These are phyloP conservation scores for Herpomyces periplanetae DNA, from an alignment of 2,329 filamentous ascomycete species.

Conservation along the genomic window DNA sequence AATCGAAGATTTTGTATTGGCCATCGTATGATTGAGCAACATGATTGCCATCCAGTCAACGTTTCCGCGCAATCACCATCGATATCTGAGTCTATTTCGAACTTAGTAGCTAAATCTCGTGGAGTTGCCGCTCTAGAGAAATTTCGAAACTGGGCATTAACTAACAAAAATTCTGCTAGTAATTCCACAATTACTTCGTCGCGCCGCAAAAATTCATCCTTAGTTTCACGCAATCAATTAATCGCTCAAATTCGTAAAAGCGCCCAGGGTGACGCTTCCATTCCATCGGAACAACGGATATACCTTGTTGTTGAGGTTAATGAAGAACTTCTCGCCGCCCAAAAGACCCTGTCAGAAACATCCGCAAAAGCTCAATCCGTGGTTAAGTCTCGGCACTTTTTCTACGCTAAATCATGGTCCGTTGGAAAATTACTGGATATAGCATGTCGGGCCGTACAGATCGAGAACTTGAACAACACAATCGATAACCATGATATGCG, in stretches of 20 bases:
- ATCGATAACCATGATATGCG: conserved; percentile 33
- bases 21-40: conserved; percentile 36
- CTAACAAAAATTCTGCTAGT: conserved; percentile 20
- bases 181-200: conserved; percentile 9
- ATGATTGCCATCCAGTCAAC: conserved; percentile 55
- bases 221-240: conserved; percentile 1
- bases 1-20: conserved; percentile 36
- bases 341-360: neutral
- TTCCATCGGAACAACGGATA: conserved; percentile 43
- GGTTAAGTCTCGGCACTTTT: conserved; percentile 40
- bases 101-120: too few relatives aligned
- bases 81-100: too few relatives aligned
- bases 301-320: conserved; percentile 73
- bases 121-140: conserved; percentile 26
- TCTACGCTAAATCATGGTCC: conserved; percentile 52
- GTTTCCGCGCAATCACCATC: too few relatives aligned
- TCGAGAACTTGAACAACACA: conserved; percentile 49
- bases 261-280: conserved; percentile 57
- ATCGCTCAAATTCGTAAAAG: conserved; percentile 21
- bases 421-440: conserved; percentile 43
- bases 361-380: conserved; percentile 12
- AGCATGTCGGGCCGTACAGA: conserved; percentile 32
- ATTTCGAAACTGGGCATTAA: conserved; percentile 37
- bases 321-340: conserved; percentile 30
- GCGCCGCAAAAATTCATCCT: neutral